phyloP scores from a whole-genome alignment of 1,284 basidiomycete species.

The Ganoderma boninense region DNA sequence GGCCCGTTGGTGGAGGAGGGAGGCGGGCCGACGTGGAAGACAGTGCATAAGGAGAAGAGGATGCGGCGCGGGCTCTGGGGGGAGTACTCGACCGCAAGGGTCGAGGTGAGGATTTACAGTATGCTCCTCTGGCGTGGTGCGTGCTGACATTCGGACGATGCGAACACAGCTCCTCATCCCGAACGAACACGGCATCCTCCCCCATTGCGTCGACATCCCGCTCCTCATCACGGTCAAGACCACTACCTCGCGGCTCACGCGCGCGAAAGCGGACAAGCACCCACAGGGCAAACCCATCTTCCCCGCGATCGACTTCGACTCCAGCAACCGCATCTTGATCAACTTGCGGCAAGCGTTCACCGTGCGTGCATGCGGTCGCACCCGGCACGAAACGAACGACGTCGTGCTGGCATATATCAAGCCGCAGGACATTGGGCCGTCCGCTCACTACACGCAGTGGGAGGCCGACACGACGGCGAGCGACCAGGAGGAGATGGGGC shows the following conservation, averaged over 20 bases:
- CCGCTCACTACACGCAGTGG: background rate
- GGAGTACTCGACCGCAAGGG: background rate
- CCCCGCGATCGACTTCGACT: background rate
- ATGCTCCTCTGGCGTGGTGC: too few relatives aligned
- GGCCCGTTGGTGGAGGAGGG: background rate
- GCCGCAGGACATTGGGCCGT: background rate
- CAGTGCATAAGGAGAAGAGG: background rate
- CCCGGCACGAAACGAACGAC: background rate
- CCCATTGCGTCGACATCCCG: background rate
- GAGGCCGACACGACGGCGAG: background rate
- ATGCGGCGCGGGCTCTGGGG: background rate
- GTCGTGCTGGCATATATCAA: background rate
- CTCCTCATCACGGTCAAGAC: background rate
- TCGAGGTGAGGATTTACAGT: background rate
- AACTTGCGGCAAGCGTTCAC: background rate
- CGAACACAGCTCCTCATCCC: background rate
- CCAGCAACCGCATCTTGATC: background rate
- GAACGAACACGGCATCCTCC: background rate
- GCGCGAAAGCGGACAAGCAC: background rate
- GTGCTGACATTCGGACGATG: too few relatives aligned
- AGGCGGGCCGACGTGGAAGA: background rate
- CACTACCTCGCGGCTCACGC: background rate
- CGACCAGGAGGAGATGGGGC: background rate
- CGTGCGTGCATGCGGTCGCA: background rate
- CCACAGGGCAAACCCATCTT: background rate